Base-by-base conservation (phyloP, 345 rosid genomes). In the Draba incana region DNA sequence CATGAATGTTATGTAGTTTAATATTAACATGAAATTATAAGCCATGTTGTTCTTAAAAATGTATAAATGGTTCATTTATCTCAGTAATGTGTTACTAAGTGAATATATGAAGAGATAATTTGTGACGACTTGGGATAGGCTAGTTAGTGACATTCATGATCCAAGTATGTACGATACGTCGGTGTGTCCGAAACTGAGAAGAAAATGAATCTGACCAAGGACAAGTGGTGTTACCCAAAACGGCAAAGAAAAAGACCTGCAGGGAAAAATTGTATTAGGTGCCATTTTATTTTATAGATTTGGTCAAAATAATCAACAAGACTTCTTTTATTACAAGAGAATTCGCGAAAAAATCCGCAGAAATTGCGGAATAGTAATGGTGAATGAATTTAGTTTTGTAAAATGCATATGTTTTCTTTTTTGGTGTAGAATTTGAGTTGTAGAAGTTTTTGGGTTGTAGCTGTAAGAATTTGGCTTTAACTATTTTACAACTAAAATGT, bases 101-200 rank as follows among this genome's bases (percentile, higher is more conserved):
- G 5, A 10, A 37, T 24, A 5, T 4, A 10, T 8, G 13, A 14
- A 44, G 65, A 45, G n/a, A 15, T 28, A 2, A 10, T 30, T 44
- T 44, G 41, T 10, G 45, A 44, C 37, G 37, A 33, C 6, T 31
- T 31, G 35, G 35, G 35, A 31, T 6, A 33, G 37, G 7, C 8
- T 33, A 1, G 37, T 33, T 33, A 1, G 37, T 33, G 37, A 33
- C 37, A 6, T 5, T 33, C 8, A 33, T 33, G 37, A 33, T 6
- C 37, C 37, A 33, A 61, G 6, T 61, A 48, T 13, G 56, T 44
- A 35, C 23, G 3, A 63, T 37, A n/a, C n/a, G n/a, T n/a, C n/a
- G 67, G 56, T 48, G 52, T 48, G 57, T 13, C 33, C 23, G n/a
- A 63, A 49, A 35, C 37, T 23, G 57, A 37, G 57, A 23, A 5